Evolutionary conservation across 495 filamentous ascomycete species (phyloP).

Genomic region (Penicillium chermesinum): DNA sequence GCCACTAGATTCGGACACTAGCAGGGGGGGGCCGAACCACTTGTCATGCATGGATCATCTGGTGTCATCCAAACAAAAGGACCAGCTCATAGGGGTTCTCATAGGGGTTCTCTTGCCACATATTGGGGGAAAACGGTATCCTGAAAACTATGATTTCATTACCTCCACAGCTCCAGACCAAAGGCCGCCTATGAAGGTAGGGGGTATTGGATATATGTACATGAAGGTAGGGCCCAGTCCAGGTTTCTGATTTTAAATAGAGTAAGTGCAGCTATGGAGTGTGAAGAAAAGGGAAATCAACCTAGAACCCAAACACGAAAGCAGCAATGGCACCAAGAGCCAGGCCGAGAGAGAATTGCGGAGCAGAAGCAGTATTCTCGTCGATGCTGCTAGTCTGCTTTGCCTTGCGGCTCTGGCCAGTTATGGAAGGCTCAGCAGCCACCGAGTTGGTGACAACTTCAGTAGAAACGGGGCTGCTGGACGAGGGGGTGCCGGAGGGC

Average conservation of each 20-base stretch:
- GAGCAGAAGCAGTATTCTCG: conserved; percentile 16
- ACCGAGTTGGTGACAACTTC: conserved; percentile 6
- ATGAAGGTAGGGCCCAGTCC: conserved; percentile 11
- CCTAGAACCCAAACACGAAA: conserved; percentile 8
- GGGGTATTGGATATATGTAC: conserved; percentile 20
- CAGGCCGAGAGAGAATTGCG: conserved; percentile 12
- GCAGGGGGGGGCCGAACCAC: neutral
- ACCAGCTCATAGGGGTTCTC: too few species aligned
- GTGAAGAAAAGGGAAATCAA: neutral
- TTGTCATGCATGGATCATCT: too few species aligned
- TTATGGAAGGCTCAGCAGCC: conserved; percentile 2
- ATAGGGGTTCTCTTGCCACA: too few species aligned
- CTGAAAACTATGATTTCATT: conserved; percentile 5
- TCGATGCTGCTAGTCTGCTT: conserved; percentile 8
- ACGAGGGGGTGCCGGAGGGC: conserved; percentile 9
- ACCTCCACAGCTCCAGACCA: conserved; percentile 13
- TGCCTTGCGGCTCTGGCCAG: conserved; percentile 13
- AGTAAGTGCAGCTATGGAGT: neutral
- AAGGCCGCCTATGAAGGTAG: conserved; percentile 13
- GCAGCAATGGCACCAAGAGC: conserved; percentile 12
- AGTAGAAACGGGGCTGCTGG: conserved; percentile 12
- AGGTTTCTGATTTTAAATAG: conserved; percentile 1
- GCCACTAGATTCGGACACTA: conserved; percentile 2
- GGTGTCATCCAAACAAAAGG: too few species aligned
- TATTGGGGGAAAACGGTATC: neutral